Base-by-base conservation (phyloP, 2,329 filamentous ascomycete species). In the Sarocladium kiliense region DNA sequence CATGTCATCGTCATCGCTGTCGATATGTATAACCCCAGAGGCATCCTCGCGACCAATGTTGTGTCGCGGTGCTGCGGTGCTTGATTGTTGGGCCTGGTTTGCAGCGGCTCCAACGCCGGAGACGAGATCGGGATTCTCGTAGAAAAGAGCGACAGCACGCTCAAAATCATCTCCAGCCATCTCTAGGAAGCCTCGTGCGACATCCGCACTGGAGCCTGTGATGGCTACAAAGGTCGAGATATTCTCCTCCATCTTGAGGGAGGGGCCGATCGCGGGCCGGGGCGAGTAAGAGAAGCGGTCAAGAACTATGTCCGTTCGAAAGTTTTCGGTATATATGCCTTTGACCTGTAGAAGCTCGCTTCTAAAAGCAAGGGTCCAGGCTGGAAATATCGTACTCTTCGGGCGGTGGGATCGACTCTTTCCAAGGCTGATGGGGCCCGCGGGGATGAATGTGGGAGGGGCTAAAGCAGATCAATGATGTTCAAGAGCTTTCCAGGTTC, bases 71-170 rank as follows among this genome's bases (percentile, higher is more conserved):
- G 32, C 6, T 14, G 12, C 32, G 11, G 14, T 27, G 21, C 14
- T 53, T 39, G 19, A 32, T 61, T 56, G 55, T 59, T 57, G 60
- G 62, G 47, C 68, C 56, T 10, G 67, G 62, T 26, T 54, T 11
- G 54, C 50, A 25, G 55, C 55, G 34, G 69, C 68, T 36, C 68
- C 68, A 6, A 72, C 62, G 3, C 67, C 67, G 19, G 66, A 67
- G n/a, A 69, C 67, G 6, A 87, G 82, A 49, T 93, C 91, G 42
- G 88, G 89, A 67, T 88, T 94, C 66, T 95, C 91, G 70, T 91
- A 97, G 74, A 86, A 99, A 12, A 97, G 84, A 65, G 90, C 85
- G 63, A 97, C 86, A 25, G 94, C 94, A 65, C 93, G 88, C 70
- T 91, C 85, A 53, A 93, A 77, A 67, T 96, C 87, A 64, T 86